Evolutionary conservation across 805 yeast genomes (phyloP), one percentile per base, ranked within the genome.

Genomic region (Wickerhamiella sorbophila): DNA sequence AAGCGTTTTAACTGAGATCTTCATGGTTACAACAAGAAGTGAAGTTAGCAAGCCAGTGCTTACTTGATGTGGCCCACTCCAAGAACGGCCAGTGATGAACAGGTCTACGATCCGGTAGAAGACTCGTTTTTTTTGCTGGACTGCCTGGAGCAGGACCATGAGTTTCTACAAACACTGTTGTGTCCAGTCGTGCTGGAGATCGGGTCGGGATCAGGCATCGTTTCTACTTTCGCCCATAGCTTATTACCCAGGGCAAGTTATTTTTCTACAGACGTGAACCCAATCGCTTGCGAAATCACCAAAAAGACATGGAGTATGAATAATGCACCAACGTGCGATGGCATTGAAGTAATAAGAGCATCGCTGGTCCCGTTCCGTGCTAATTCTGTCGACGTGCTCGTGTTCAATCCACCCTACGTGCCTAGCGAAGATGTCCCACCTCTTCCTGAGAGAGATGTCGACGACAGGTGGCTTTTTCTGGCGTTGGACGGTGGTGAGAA

Each of bases 321-420:
- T 31, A 55, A 52, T 38, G 10, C 29, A 24, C 29, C 29, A 24
- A 24, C 29, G 12, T 24, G 10, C 6, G 49, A 75, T 31, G 48
- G 66, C 0, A 42, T 79, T 1, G 82, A 80, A 45, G 69, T 76
- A 56, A 72, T 72, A 52, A 60, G 86, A 24, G 70, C 80, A 0
- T 51, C 68, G 8, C 66, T 74, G 2, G 47, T 85, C 8, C 57
- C 40, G 9, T 12, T 48, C 15, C 26, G 70, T 10, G 53, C 54
- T 0, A 50, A 66, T 2, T 39, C 61, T 4, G 68, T 86, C 1
- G 97, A 91, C 53, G 44, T 88, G 1, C 62, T 91, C 18, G 66
- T 91, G 1, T 91, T 91, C 61, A 91, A 91, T 54, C 98, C 98
- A 0, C 98, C 98, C 0, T 91, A 91, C 56, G 98, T 91, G 1